Evolutionary conservation across 495 filamentous ascomycete genomes (phyloP), one percentile per base, ranked within the genome.

Genomic region (Neurospora tetraspora): DNA sequence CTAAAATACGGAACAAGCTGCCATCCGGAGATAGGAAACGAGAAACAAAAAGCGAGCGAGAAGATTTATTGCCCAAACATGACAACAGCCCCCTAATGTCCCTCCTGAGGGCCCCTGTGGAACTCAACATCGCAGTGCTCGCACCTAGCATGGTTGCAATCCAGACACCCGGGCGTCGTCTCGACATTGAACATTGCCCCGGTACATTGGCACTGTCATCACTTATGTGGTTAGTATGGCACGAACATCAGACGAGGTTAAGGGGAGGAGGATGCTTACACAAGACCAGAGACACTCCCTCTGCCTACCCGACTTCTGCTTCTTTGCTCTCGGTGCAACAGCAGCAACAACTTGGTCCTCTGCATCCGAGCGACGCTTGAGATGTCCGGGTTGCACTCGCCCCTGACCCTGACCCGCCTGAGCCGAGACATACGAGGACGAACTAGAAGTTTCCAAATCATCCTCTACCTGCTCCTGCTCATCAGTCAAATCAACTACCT

Each of bases 251-350:
- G n/a, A n/a, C n/a, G n/a, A n/a, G n/a, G n/a, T n/a, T n/a, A n/a
- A n/a, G n/a, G n/a, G n/a, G n/a, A n/a, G n/a, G n/a, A 23, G 40
- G 16, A 68, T 23, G 71, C 72, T 27, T 72, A 75, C 74, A 45
- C 74, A 75, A 47, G 43, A 43, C 74, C 74, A 75, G 2, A 69
- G 61, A 11, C 20, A 16, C 39, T 43, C 69, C 38, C 39, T 40
- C 36, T 39, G 69, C 38, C 43, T 69, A 1, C 53, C 39, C 4
- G 2, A 12, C 74, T 45, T 75, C 20, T 20, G 12, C 34, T 59
- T 43, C 65, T 73, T 75, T 5, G 23, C 74, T 20, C 39, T 37
- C 39, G 18, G 23, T 34, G 40, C 34, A 45, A n/a, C n/a, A n/a
- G n/a, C n/a, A n/a, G n/a, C n/a, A n/a, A n/a, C n/a, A n/a, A n/a